Evolutionary conservation across 345 rosid genomes (phyloP).

Genomic region (Citrus inodora): DNA sequence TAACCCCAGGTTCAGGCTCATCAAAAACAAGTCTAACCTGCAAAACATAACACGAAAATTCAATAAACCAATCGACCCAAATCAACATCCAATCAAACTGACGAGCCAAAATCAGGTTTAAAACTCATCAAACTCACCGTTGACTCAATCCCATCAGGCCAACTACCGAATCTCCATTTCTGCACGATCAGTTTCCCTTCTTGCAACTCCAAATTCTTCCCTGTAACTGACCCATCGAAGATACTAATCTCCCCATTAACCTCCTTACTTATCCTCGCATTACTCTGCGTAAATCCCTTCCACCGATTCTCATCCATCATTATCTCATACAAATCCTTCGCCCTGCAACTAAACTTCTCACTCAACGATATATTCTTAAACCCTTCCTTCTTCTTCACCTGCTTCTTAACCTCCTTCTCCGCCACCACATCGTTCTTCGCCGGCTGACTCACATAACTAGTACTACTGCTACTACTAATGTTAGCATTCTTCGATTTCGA

Average conservation of each 20-base stretch:
- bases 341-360: constrained; percentile 86
- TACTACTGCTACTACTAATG: not conserved
- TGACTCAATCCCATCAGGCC: constrained; percentile 92
- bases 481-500: constrained; percentile 29
- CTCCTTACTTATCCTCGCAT: constrained; percentile 80
- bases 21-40: constrained; percentile 73
- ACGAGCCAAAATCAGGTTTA: not conserved
- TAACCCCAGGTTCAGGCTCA: constrained; percentile 84
- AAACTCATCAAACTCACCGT: constrained; percentile 40
- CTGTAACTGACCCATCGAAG: constrained; percentile 93
- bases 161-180: constrained; percentile 92
- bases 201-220: constrained; percentile 66
- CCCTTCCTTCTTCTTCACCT: constrained; percentile 49
- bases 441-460: not conserved
- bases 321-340: constrained; percentile 81
- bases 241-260: constrained; percentile 79
- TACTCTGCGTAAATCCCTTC: constrained; percentile 95
- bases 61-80: constrained; percentile 9
- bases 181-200: constrained; percentile 92
- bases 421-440: constrained; percentile 28
- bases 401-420: constrained; percentile 39
- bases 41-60: constrained; percentile 10
- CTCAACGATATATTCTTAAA: constrained; percentile 69
- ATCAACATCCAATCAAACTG: not conserved
- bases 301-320: constrained; percentile 95